Percentiles rank a stretch among this genome's conserved stretches.
phyloP scores from a whole-genome alignment of 176 grass and related monocot species.

The Oryza meridionalis region DNA sequence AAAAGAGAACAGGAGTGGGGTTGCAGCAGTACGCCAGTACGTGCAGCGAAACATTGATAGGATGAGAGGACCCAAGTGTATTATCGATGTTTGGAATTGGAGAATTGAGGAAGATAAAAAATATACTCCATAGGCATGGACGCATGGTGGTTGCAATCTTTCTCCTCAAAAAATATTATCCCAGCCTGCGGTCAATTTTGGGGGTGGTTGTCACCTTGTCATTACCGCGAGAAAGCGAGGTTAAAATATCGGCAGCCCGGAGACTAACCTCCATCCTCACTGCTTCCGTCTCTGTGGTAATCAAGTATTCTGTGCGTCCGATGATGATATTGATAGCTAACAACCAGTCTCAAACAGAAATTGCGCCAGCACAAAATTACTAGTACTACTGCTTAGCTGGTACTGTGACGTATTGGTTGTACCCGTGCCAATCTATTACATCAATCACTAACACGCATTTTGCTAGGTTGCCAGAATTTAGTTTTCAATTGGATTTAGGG shows the following conservation, averaged over 20 bases:
- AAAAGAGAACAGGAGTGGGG: neutral
- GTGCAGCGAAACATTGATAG: neutral
- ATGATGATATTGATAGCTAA: neutral
- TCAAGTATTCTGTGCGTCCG: neutral
- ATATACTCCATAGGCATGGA: no score
- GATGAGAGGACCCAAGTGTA: neutral
- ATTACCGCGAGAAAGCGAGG: neutral
- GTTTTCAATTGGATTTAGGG: no score
- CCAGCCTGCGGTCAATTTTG: neutral
- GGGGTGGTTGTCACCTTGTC: neutral
- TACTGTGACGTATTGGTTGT: neutral
- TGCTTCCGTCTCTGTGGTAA: neutral
- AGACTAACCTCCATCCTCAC: neutral
- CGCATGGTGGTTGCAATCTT: neutral
- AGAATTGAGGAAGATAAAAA: neutral
- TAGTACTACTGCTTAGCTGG: neutral
- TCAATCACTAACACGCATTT: neutral
- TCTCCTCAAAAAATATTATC: neutral
- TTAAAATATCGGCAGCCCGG: neutral
- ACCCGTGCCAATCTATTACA: neutral
- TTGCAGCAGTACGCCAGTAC: neutral
- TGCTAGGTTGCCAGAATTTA: no score
- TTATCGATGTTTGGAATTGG: neutral
- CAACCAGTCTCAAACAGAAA: neutral
- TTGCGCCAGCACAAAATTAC: neutral